These are phyloP conservation scores for Filobasidium uniguttulatum DNA, from an alignment of 1,284 basidiomycete species.

Conservation along the genomic window DNA sequence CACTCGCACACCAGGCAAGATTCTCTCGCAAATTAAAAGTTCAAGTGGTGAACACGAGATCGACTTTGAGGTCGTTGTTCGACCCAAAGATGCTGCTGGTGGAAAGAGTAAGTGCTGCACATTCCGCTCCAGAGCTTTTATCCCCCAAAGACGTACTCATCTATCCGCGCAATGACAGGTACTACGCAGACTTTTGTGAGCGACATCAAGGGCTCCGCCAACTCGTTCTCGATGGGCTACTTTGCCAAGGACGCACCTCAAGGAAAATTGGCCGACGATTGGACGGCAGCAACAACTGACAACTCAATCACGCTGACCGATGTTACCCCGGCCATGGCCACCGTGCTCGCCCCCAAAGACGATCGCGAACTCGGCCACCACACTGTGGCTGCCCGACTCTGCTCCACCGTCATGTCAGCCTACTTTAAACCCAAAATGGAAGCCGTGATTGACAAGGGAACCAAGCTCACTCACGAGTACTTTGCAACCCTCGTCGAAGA, in stretches of 20 bases:
- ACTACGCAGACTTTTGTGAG: slow-evolving; percentile 4
- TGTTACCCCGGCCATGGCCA: slow-evolving; percentile 59
- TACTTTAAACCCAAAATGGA: slow-evolving; percentile 82
- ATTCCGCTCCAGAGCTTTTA: no score
- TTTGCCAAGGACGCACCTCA: slow-evolving; percentile 35
- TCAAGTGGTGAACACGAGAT: slow-evolving; percentile 22
- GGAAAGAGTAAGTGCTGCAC: neutral
- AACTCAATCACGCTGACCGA: slow-evolving; percentile 44
- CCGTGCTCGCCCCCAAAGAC: slow-evolving; percentile 76
- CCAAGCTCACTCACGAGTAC: slow-evolving; percentile 75
- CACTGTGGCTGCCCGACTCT: slow-evolving; percentile 60
- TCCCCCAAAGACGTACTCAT: no score
- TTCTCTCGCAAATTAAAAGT: slow-evolving; percentile 27
- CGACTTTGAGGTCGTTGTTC: slow-evolving; percentile 26
- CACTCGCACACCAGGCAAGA: slow-evolving; percentile 28
- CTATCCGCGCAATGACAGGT: no score
- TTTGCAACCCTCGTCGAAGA: slow-evolving; percentile 56
- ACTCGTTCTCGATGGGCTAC: slow-evolving; percentile 22
- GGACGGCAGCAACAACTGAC: slow-evolving; percentile 26
- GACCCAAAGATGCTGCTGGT: slow-evolving; percentile 26
- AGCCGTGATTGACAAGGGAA: slow-evolving; percentile 77
- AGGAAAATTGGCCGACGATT: slow-evolving; percentile 36
- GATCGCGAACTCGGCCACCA: slow-evolving; percentile 73
- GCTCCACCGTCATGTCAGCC: slow-evolving; percentile 69
- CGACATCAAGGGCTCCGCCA: neutral